These are phyloP conservation scores for Elsinoe necatrix DNA, from an alignment of 2,329 filamentous ascomycete genomes.

Conservation along the genomic window DNA sequence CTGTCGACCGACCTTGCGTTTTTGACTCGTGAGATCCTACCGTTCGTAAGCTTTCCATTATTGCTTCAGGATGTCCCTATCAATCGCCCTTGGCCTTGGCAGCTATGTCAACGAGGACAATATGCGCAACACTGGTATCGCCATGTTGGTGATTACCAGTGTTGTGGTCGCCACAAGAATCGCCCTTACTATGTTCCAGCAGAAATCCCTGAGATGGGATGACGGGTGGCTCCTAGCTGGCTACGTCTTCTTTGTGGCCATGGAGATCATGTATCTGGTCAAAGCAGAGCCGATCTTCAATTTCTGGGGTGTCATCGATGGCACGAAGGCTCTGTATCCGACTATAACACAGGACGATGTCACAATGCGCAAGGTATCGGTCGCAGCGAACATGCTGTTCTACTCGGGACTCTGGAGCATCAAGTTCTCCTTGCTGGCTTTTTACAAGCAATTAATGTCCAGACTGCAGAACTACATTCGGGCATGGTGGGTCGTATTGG, in stretches of 20 bases:
- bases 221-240: constrained; percentile 7
- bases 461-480: not conserved
- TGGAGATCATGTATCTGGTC: constrained; percentile 8
- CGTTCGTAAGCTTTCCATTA: not conserved
- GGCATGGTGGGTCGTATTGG: constrained; percentile 10
- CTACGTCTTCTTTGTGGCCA: not conserved
- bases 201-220: constrained; percentile 3
- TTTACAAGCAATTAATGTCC: constrained; percentile 13
- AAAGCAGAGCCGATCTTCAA: constrained; percentile 2
- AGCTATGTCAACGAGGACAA: constrained; percentile 8
- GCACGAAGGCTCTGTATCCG: not conserved
- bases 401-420: constrained; percentile 7
- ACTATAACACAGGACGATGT: not conserved
- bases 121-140: constrained; percentile 1
- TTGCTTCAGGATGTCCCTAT: not conserved
- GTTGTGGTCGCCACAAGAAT: not conserved
- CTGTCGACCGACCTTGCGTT: no score
- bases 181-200: not conserved
- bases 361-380: not conserved
- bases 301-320: constrained; percentile 12
- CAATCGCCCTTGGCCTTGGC: not conserved
- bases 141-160: constrained; percentile 7
- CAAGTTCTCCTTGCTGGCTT: constrained; percentile 13
- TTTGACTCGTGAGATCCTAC: not conserved
- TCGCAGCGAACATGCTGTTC: constrained; percentile 9